These are phyloP conservation scores for Spinellus fusiger DNA, from an alignment of 192 early-diverging fungal species.

Conservation along the genomic window DNA sequence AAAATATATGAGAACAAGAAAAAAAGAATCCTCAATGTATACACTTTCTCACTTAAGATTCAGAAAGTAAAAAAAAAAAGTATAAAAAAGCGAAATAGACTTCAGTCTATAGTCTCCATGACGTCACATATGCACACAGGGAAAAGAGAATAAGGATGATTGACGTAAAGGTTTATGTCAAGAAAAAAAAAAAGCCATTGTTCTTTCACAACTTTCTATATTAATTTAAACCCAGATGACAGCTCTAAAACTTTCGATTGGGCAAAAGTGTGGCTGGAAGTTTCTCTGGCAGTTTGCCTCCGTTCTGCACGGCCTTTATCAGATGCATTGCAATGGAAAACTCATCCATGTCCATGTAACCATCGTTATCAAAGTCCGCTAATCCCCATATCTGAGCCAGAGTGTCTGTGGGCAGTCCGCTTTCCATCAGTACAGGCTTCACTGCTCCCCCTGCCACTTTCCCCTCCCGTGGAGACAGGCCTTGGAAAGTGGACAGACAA, in stretches of 20 bases:
- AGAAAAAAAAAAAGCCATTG: not conserved
- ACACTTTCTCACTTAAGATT: no score
- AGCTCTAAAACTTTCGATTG: slow-evolving; percentile 18
- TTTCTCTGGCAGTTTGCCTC: slow-evolving; percentile 22
- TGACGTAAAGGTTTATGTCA: not conserved
- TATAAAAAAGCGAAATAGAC: no score
- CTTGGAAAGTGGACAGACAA: slow-evolving; percentile 33
- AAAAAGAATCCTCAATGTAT: no score
- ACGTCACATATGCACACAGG: no score
- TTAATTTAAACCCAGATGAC: not conserved
- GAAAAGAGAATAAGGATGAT: no score
- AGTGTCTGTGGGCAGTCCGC: slow-evolving; percentile 45
- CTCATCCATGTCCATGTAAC: slow-evolving; percentile 64
- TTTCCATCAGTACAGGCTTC: slow-evolving; percentile 42
- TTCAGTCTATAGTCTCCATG: no score
- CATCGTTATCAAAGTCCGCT: slow-evolving; percentile 58
- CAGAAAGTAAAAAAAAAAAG: no score
- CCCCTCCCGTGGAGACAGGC: slow-evolving; percentile 32
- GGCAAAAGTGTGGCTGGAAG: slow-evolving; percentile 22
- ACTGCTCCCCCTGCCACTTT: slow-evolving; percentile 31
- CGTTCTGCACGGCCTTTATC: slow-evolving; percentile 24
- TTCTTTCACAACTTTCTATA: not conserved
- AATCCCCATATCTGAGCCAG: slow-evolving; percentile 61
- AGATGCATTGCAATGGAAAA: slow-evolving; percentile 67
- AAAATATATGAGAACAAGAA: no score